Percentiles rank a stretch among this genome's conserved stretches.
Evolutionary conservation across 106 monocot genomes (phyloP).

Genomic region (Dendrobium huoshanense): DNA sequence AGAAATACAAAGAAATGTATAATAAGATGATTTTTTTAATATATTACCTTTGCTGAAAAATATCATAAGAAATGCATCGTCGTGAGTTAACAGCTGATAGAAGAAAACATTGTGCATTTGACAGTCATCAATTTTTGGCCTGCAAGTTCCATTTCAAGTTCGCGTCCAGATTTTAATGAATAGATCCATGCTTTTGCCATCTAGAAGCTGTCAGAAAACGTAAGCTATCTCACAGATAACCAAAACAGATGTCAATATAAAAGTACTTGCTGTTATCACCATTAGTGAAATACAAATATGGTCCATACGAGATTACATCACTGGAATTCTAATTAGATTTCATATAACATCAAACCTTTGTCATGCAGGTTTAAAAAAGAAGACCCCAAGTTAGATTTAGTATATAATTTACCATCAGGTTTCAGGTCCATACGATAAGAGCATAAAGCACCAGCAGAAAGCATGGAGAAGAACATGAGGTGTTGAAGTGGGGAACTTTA

Average conservation of each 20-base stretch:
- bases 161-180: background rate
- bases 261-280: background rate
- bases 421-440: background rate
- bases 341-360: conserved; percentile 4
- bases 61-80: too few species aligned
- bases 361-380: background rate
- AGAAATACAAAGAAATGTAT: too few species aligned
- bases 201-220: background rate
- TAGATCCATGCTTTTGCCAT: background rate
- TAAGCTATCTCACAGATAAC: background rate
- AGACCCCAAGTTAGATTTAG: background rate
- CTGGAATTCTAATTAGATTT: background rate
- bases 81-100: too few species aligned
- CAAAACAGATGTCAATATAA: background rate
- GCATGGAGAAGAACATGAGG: background rate
- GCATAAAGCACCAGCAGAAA: background rate
- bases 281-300: background rate
- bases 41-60: too few species aligned
- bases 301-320: background rate
- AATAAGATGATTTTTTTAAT: too few species aligned
- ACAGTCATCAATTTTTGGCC: too few species aligned
- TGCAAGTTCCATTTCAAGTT: background rate
- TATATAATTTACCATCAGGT: background rate
- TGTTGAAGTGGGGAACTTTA: conserved; percentile 16
- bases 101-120: too few species aligned